These are phyloP conservation scores for Fusarium nodosum DNA, from an alignment of 2,329 filamentous ascomycete genomes.

Conservation along the genomic window DNA sequence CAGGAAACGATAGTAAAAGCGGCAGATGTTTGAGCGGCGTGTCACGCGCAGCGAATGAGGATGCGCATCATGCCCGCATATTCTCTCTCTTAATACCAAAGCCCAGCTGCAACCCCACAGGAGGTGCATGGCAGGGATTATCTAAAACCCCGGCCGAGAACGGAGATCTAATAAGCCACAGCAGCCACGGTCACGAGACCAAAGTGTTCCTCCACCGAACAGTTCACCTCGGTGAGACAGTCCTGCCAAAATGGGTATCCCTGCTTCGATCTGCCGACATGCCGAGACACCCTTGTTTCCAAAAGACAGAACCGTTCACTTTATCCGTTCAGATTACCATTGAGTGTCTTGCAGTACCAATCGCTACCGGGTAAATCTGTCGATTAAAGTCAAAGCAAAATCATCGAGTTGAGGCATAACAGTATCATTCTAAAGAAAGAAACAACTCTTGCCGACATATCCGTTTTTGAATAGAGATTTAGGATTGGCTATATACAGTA, in stretches of 20 bases:
- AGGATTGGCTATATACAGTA: background rate
- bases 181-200: conserved; percentile 26
- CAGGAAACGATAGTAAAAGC: conserved; percentile 28
- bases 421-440: background rate
- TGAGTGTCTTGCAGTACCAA: conserved; percentile 9
- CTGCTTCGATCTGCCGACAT: conserved; percentile 35
- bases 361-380: conserved; percentile 22
- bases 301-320: conserved; percentile 9
- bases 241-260: background rate
- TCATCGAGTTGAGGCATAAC: background rate
- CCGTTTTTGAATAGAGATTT: conserved; percentile 4
- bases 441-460: conserved; percentile 17
- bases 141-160: conserved; percentile 28
- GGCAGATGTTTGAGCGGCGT: conserved; percentile 15
- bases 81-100: conserved; percentile 8
- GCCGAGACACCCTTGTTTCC: conserved; percentile 30
- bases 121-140: conserved; percentile 27
- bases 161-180: conserved; percentile 14
- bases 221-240: conserved; percentile 32
- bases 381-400: background rate
- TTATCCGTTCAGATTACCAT: conserved; percentile 19
- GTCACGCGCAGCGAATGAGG: conserved; percentile 37
- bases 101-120: conserved; percentile 24
- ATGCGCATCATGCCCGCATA: conserved; percentile 20
- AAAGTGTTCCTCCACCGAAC: conserved; percentile 5